These are phyloP conservation scores for Leishmania major DNA, from an alignment of 208 protist genomes.

Conservation along the genomic window DNA sequence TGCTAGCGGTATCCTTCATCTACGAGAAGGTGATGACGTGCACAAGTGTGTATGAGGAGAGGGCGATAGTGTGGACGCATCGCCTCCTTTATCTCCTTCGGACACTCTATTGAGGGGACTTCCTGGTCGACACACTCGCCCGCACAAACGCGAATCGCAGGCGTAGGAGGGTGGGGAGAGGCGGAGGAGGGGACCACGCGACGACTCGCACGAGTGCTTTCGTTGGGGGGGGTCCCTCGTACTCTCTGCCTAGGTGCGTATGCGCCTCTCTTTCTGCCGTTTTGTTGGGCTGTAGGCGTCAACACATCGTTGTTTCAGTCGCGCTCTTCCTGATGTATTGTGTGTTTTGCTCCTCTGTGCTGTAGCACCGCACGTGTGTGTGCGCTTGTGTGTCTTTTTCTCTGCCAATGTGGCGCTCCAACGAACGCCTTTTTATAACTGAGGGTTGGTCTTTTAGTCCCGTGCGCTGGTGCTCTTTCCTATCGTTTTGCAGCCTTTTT, in stretches of 20 bases:
- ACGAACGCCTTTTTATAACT: neutral
- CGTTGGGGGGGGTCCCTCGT: neutral
- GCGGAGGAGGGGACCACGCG: too few species aligned
- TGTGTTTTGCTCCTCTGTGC: neutral
- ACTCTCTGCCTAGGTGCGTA: neutral
- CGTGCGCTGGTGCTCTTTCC: neutral
- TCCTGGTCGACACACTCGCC: neutral
- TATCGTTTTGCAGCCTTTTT: neutral
- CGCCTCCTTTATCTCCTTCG: neutral
- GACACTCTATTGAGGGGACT: neutral
- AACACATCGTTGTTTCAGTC: neutral
- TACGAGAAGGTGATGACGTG: neutral
- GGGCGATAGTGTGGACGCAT: neutral
- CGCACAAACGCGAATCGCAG: neutral
- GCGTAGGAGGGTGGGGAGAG: neutral
- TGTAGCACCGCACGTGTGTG: neutral
- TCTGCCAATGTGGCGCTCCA: neutral
- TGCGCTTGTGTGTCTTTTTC: neutral
- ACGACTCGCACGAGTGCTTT: neutral
- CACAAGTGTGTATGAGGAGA: neutral
- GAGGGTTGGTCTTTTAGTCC: neutral
- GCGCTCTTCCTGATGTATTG: neutral
- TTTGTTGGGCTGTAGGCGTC: neutral
- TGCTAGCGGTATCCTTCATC: neutral
- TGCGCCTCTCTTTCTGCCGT: neutral